Conservation (phyloP, 176 grass and related monocot species). For the Rhynchospora tenuis region DNA sequence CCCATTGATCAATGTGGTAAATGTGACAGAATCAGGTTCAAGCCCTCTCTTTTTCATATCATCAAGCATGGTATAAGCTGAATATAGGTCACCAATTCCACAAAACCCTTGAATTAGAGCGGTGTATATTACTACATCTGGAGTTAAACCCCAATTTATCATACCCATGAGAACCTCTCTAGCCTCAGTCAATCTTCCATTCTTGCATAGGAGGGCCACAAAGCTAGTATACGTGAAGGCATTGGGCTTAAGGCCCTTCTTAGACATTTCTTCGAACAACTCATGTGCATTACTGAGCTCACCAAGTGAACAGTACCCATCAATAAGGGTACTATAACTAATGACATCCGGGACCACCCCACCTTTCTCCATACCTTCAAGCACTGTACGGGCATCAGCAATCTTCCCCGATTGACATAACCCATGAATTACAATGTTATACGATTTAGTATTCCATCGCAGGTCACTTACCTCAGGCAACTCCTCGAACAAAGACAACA, state of each 20-base stretch:
- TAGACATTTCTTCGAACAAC: slow-evolving; percentile 62
- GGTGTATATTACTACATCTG: slow-evolving; percentile 59
- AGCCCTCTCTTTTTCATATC: slow-evolving; percentile 65
- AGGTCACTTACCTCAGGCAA: slow-evolving; percentile 35
- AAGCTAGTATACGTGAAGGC: slow-evolving; percentile 57
- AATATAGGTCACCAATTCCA: slow-evolving; percentile 53
- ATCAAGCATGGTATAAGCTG: slow-evolving; percentile 52
- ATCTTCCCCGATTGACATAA: slow-evolving; percentile 37
- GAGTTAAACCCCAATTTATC: slow-evolving; percentile 38
- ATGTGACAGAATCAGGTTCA: slow-evolving; percentile 53
- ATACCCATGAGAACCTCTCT: slow-evolving; percentile 59
- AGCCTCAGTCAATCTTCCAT: slow-evolving; percentile 48
- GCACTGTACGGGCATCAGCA: slow-evolving; percentile 43
- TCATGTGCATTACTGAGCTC: slow-evolving; percentile 43
- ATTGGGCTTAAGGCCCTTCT: slow-evolving; percentile 52
- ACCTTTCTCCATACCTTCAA: slow-evolving; percentile 33
- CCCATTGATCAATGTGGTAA: slow-evolving; percentile 63
- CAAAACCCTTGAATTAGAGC: slow-evolving; percentile 71
- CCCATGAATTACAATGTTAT: slow-evolving; percentile 64
- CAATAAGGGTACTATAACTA: slow-evolving; percentile 69
- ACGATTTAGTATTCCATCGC: slow-evolving; percentile 51
- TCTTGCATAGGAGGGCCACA: slow-evolving; percentile 55
- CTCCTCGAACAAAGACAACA: slow-evolving; percentile 43
- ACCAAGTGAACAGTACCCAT: slow-evolving; percentile 52
- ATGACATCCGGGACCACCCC: slow-evolving; percentile 48